These are phyloP conservation scores for Solidago caesia DNA, from an alignment of 129 eudicot genomes.

Conservation along the genomic window DNA sequence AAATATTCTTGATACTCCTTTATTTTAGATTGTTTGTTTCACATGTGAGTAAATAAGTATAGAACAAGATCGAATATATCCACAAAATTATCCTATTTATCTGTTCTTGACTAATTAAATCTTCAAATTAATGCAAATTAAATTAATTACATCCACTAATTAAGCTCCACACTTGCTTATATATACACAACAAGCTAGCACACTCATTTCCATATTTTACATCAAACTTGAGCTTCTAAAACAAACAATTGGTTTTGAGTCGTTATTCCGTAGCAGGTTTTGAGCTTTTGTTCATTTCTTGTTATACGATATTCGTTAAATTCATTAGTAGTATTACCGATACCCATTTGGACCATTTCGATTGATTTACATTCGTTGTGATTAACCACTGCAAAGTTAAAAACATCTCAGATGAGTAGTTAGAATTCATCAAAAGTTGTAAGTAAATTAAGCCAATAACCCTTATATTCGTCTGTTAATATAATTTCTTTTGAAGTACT, in stretches of 20 bases:
- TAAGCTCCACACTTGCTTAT: conserved; percentile 2
- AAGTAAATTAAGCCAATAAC: background rate
- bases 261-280: background rate
- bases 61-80: conserved; percentile 15
- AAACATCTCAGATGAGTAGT: background rate
- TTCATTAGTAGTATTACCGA: background rate
- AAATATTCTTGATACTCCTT: conserved; percentile 29
- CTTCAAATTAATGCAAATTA: conserved; percentile 11
- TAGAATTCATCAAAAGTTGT: background rate
- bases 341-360: background rate
- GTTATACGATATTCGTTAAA: background rate
- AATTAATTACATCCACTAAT: conserved; percentile 21
- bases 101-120: conserved; percentile 33
- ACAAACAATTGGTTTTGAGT: background rate
- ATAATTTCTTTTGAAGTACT: background rate
- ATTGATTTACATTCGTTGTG: background rate
- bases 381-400: background rate
- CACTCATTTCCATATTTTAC: conserved; percentile 7
- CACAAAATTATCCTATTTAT: conserved; percentile 34
- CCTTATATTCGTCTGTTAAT: background rate
- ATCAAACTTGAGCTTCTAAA: conserved; percentile 9
- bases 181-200: background rate
- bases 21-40: conserved; percentile 15
- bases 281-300: background rate
- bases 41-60: conserved; percentile 20